phyloP scores from a whole-genome alignment of 768 basidiomycete genomes.

The Termitomyces sp. region DNA sequence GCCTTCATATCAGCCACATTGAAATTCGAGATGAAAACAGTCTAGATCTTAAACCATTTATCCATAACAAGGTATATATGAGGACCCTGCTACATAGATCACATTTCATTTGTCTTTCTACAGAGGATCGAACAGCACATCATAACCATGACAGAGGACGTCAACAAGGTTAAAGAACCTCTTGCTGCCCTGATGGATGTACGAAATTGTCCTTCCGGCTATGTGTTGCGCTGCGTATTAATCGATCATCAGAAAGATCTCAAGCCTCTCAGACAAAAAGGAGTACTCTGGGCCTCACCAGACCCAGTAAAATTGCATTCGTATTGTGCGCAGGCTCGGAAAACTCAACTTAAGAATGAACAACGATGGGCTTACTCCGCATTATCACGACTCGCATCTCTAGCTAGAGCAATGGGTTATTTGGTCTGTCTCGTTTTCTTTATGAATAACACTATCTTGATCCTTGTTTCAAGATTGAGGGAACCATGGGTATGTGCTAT shows the following conservation, averaged over 20 bases:
- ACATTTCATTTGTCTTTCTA: not conserved
- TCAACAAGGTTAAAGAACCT: constrained; percentile 60
- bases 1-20: constrained; percentile 89
- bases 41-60: constrained; percentile 78
- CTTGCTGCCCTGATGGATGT: constrained; percentile 76
- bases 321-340: constrained; percentile 46
- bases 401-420: constrained; percentile 86
- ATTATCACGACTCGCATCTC: constrained; percentile 43
- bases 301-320: constrained; percentile 65
- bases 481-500: constrained; percentile 76
- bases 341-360: constrained; percentile 28
- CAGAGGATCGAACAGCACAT: constrained; percentile 77
- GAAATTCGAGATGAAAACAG: constrained; percentile 92
- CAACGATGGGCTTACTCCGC: constrained; percentile 46
- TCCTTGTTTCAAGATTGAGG: constrained; percentile 58
- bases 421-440: constrained; percentile 46
- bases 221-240: not conserved
- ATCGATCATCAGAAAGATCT: constrained; percentile 23
- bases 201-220: constrained; percentile 15
- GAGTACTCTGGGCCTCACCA: constrained; percentile 39
- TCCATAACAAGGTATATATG: constrained; percentile 72
- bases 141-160: constrained; percentile 65
- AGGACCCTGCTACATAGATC: not conserved
- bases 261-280: constrained; percentile 28
- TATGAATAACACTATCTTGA: not conserved